A percentile compares a stretch with the other conserved stretches of the same genome.
phyloP scores from a whole-genome alignment of 176 grass and related monocot genomes.

The Juncus inflexus region DNA sequence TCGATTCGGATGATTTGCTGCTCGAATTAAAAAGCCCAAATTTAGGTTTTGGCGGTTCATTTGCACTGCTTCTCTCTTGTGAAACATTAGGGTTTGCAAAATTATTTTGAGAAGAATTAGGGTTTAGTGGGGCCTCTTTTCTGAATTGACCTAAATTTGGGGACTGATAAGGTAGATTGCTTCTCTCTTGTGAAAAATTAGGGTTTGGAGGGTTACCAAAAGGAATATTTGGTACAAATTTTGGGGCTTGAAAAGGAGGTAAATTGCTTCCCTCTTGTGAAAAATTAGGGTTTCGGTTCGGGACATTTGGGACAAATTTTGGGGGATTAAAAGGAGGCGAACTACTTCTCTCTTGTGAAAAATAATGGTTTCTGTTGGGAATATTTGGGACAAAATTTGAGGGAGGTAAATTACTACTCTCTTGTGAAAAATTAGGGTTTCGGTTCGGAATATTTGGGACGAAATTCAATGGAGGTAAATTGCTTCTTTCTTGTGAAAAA shows the following conservation, averaged over 20 bases:
- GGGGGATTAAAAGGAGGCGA: too few species aligned
- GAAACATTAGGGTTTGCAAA: neutral
- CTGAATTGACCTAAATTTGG: constrained; percentile 8
- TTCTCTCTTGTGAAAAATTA: neutral
- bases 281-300: neutral
- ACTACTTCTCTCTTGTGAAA: too few species aligned
- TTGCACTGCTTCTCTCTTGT: neutral
- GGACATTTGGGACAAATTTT: too few species aligned
- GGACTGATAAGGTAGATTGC: too few species aligned
- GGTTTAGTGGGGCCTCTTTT: constrained; percentile 14
- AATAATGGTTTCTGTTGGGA: neutral
- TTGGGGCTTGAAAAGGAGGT: neutral
- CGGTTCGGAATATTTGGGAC: too few species aligned
- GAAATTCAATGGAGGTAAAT: too few species aligned
- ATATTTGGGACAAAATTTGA: too few species aligned
- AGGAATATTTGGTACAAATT: neutral
- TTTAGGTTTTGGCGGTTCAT: constrained; percentile 18
- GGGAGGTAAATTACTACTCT: too few species aligned
- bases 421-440: neutral
- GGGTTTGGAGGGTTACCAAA: neutral
- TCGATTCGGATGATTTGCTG: constrained; percentile 6
- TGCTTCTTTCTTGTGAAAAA: too few species aligned
- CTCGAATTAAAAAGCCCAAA: constrained; percentile 26
- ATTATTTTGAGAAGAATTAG: constrained; percentile 15
- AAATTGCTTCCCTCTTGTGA: too few species aligned